A percentile compares a stretch with the other conserved stretches of the same genome.
phyloP scores from a whole-genome alignment of 257 asterid species.

The Fraxinus quadrangulata region DNA sequence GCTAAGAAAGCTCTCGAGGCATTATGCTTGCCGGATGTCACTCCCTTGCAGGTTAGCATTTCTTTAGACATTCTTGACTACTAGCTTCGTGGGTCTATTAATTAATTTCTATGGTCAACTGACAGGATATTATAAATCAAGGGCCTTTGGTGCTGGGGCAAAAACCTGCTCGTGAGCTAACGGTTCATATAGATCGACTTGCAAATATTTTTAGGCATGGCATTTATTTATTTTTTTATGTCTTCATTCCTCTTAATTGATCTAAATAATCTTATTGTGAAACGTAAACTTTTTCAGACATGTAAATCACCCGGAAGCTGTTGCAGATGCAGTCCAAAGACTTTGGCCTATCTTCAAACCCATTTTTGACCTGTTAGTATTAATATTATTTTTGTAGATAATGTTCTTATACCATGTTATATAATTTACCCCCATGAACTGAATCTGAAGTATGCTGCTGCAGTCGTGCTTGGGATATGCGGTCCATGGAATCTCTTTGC shows the following conservation, averaged over 20 bases:
- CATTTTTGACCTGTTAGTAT: slow-evolving; percentile 84
- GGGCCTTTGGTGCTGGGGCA: slow-evolving; percentile 81
- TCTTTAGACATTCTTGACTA: slow-evolving; percentile 28
- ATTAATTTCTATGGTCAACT: slow-evolving; percentile 36
- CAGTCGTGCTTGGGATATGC: slow-evolving; percentile 98
- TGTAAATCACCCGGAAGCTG: slow-evolving; percentile 96
- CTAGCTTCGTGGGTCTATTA: slow-evolving; percentile 20
- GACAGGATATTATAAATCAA: slow-evolving; percentile 85
- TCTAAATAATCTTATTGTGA: slow-evolving; percentile 27
- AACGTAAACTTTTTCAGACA: slow-evolving; percentile 56
- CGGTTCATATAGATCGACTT: slow-evolving; percentile 93
- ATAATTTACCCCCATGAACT: slow-evolving; percentile 22
- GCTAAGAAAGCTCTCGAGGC: slow-evolving; percentile 92
- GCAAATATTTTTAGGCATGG: slow-evolving; percentile 87
- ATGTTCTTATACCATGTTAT: slow-evolving; percentile 15
- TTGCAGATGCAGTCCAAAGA: slow-evolving; percentile 93
- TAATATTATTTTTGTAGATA: slow-evolving; percentile 22
- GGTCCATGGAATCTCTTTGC: slow-evolving; percentile 99
- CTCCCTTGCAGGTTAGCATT: slow-evolving; percentile 77
- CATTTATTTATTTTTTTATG: slow-evolving; percentile 20
- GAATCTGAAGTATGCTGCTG: slow-evolving; percentile 36
- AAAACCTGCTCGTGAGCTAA: slow-evolving; percentile 87
- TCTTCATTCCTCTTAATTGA: slow-evolving; percentile 17
- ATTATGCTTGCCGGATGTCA: slow-evolving; percentile 76
- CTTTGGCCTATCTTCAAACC: slow-evolving; percentile 97